phyloP scores from a whole-genome alignment of 306 rosid genomes.

The Pterocarpus macrocarpus region DNA sequence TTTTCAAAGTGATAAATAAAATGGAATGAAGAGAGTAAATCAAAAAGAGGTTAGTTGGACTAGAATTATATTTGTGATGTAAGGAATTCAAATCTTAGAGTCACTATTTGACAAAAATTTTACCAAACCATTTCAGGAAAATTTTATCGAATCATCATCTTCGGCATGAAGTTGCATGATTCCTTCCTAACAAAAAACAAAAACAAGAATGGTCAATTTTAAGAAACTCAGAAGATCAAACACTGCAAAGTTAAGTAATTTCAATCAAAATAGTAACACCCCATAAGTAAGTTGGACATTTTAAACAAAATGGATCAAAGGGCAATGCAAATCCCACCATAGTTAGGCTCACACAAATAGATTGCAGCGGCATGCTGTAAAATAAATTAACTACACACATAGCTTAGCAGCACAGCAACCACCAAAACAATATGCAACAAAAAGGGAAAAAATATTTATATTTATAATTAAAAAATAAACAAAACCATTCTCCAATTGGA shows the following conservation, averaged over 20 bases:
- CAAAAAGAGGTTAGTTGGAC: too few relatives aligned
- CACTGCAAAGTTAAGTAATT: conserved; percentile 54
- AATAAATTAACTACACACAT: background rate
- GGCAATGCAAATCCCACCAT: conserved; percentile 56
- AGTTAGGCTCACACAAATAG: conserved; percentile 41
- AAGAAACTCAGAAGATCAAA: conserved; percentile 59
- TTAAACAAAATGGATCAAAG: conserved; percentile 51
- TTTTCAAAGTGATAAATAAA: too few relatives aligned
- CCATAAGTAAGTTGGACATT: conserved; percentile 61
- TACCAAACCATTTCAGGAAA: too few relatives aligned
- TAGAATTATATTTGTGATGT: too few relatives aligned
- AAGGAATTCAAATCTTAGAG: too few relatives aligned
- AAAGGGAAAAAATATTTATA: background rate
- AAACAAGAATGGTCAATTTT: conserved; percentile 45
- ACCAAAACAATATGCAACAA: conserved; percentile 23
- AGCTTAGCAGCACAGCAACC: conserved; percentile 1
- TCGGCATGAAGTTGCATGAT: too few relatives aligned
- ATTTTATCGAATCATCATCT: too few relatives aligned
- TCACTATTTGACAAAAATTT: too few relatives aligned
- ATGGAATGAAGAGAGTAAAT: too few relatives aligned
- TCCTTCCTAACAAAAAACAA: too few relatives aligned
- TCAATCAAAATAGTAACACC: conserved; percentile 61
- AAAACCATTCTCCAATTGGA: conserved; percentile 33
- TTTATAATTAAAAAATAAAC: background rate
- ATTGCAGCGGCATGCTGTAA: background rate